Percentiles rank a stretch among this genome's conserved stretches.
Evolutionary conservation across 2,329 filamentous ascomycete species (phyloP).

Genomic region (Colletotrichum horii): DNA sequence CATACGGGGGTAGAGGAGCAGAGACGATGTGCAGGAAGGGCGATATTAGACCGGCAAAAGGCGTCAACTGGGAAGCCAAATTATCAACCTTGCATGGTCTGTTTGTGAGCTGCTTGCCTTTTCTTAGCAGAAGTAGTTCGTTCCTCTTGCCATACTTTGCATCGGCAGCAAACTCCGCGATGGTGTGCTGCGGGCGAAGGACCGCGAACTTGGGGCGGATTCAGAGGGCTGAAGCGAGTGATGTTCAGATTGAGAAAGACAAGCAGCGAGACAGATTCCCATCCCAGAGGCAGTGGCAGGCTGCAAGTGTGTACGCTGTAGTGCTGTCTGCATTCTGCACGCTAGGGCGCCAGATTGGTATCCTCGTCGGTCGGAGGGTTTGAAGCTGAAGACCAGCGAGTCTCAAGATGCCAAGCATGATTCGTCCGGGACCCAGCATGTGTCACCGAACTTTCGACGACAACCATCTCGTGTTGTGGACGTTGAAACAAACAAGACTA

Average conservation of each 20-base stretch:
- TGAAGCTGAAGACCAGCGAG: slow-evolving; percentile 14
- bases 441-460: slow-evolving; percentile 13
- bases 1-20: background rate
- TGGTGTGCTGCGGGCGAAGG: background rate
- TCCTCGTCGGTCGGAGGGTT: slow-evolving; percentile 10
- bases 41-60: background rate
- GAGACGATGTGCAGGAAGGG: background rate
- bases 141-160: background rate
- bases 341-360: background rate
- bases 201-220: slow-evolving; percentile 5
- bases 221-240: slow-evolving; percentile 8
- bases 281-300: background rate
- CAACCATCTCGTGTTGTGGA: slow-evolving; percentile 11
- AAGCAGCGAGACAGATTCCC: background rate
- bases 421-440: background rate
- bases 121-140: background rate
- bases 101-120: background rate
- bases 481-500: slow-evolving; percentile 7
- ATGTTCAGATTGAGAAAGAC: slow-evolving; percentile 16
- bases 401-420: slow-evolving; percentile 21
- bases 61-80: background rate
- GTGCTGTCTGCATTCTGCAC: background rate
- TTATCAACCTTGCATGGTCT: slow-evolving; percentile 13
- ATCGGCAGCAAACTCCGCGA: background rate
- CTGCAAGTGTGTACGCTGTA: background rate